These are phyloP conservation scores for Massarina eburnea DNA, from an alignment of 2,329 filamentous ascomycete species.

Conservation along the genomic window DNA sequence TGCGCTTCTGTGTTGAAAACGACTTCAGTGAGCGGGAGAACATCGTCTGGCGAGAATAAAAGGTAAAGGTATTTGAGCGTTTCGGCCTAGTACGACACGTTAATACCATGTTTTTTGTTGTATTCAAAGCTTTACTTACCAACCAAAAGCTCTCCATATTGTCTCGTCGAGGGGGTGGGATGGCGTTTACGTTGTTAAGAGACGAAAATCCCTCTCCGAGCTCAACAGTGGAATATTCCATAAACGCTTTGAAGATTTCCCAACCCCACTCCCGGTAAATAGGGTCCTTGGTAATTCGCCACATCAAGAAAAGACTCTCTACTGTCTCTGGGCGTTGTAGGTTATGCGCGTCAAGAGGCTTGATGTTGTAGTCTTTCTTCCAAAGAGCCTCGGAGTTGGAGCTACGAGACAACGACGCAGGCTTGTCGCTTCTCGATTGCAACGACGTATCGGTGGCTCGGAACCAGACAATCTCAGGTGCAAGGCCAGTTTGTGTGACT, in stretches of 20 bases:
- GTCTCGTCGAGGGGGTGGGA: conserved; percentile 72
- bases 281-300: conserved; percentile 88
- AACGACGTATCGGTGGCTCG: neutral
- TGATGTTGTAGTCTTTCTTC: conserved; percentile 79
- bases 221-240: conserved; percentile 78
- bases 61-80: conserved; percentile 98
- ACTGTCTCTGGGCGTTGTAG: conserved; percentile 93
- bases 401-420: neutral
- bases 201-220: conserved; percentile 82
- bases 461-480: conserved; percentile 72
- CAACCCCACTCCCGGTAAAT: conserved; percentile 95
- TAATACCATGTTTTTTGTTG: neutral
- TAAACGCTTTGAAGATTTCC: conserved; percentile 95
- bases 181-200: conserved; percentile 69
- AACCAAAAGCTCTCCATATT: conserved; percentile 99
- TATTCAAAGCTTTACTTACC: conserved; percentile 54
- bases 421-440: neutral
- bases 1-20: conserved; percentile 98
- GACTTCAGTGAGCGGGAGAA: conserved; percentile 80
- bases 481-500: conserved; percentile 81
- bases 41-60: conserved; percentile 79
- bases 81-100: conserved; percentile 66
- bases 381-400: conserved; percentile 57
- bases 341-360: conserved; percentile 82
- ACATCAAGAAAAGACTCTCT: conserved; percentile 98